These are phyloP conservation scores for Neonectria ditissima DNA, from an alignment of 2,329 filamentous ascomycete genomes.

Conservation along the genomic window DNA sequence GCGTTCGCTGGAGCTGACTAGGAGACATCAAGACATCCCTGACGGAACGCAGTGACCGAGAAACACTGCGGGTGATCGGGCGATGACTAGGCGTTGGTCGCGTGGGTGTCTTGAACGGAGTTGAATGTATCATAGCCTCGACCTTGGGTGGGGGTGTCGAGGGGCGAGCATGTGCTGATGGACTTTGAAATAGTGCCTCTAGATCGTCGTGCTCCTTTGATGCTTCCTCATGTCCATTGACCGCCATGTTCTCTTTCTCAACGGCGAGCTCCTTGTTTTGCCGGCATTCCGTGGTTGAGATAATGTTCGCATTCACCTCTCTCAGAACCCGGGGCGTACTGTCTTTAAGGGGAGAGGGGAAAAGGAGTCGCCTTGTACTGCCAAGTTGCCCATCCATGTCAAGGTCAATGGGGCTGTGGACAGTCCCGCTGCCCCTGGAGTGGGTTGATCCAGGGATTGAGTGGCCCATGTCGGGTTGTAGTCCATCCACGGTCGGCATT, in stretches of 20 bases:
- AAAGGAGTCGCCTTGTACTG: conserved; percentile 76
- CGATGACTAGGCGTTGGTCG: conserved; percentile 71
- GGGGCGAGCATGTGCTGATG: conserved; percentile 55
- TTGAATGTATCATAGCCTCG: conserved; percentile 53
- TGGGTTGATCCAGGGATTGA: conserved; percentile 60
- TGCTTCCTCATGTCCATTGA: conserved; percentile 52
- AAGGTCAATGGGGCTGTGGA: conserved; percentile 67
- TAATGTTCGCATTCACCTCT: conserved; percentile 66
- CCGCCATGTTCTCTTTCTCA: conserved; percentile 62
- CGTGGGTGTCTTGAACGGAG: conserved; percentile 71
- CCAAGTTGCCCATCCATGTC: conserved; percentile 63
- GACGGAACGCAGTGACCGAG: conserved; percentile 64
- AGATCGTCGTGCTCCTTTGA: conserved; percentile 63
- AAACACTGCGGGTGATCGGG: conserved; percentile 71
- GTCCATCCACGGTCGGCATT: conserved; percentile 13
- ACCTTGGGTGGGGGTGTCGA: conserved; percentile 65
- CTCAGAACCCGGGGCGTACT: conserved; percentile 71
- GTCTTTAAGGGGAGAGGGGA: conserved; percentile 79
- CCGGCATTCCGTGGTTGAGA: conserved; percentile 56
- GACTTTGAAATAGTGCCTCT: conserved; percentile 75
- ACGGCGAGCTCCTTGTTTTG: conserved; percentile 49
- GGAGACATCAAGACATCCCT: conserved; percentile 58
- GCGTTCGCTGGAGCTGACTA: conserved; percentile 61
- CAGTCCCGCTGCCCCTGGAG: conserved; percentile 67
- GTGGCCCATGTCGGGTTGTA: conserved; percentile 27